Percentiles rank a stretch among this genome's conserved stretches.
phyloP scores from a whole-genome alignment of 164 flowering plant species.

The Piper longum region DNA sequence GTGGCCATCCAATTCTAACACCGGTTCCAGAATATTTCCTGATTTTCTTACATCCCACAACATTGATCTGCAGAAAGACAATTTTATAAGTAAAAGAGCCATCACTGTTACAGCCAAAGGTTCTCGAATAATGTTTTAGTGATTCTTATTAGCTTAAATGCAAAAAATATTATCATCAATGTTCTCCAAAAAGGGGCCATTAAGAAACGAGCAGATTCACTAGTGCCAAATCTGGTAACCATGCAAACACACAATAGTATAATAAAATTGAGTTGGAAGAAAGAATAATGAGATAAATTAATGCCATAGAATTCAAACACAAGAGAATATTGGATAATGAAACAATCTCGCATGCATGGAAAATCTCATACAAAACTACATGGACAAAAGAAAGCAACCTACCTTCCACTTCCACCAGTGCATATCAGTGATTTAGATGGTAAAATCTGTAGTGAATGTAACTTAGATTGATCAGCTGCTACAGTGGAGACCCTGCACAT shows the following conservation, averaged over 20 bases:
- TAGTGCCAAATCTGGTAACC: too few relatives aligned
- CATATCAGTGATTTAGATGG: slow-evolving; percentile 48
- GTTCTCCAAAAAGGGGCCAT: too few relatives aligned
- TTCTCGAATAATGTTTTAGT: not conserved
- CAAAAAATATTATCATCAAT: not conserved
- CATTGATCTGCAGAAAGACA: slow-evolving; percentile 30
- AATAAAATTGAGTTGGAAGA: too few relatives aligned
- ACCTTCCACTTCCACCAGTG: slow-evolving; percentile 49
- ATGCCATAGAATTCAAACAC: too few relatives aligned
- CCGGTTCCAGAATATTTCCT: slow-evolving; percentile 23
- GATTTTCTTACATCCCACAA: slow-evolving; percentile 57
- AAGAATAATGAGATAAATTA: too few relatives aligned
- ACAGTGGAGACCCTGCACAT: slow-evolving; percentile 38
- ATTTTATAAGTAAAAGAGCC: not conserved
- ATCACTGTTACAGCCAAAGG: not conserved
- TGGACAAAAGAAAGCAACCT: slow-evolving; percentile 6
- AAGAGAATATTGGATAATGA: not conserved
- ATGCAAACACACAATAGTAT: too few relatives aligned
- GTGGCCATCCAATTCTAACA: slow-evolving; percentile 44
- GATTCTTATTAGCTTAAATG: not conserved
- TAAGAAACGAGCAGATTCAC: too few relatives aligned
- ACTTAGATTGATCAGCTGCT: slow-evolving; percentile 16
- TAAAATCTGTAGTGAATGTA: slow-evolving; percentile 31
- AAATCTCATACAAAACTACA: too few relatives aligned
- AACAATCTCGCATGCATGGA: not conserved